Conservation (phyloP, 495 filamentous ascomycete species). For the Cercophora scortea region DNA sequence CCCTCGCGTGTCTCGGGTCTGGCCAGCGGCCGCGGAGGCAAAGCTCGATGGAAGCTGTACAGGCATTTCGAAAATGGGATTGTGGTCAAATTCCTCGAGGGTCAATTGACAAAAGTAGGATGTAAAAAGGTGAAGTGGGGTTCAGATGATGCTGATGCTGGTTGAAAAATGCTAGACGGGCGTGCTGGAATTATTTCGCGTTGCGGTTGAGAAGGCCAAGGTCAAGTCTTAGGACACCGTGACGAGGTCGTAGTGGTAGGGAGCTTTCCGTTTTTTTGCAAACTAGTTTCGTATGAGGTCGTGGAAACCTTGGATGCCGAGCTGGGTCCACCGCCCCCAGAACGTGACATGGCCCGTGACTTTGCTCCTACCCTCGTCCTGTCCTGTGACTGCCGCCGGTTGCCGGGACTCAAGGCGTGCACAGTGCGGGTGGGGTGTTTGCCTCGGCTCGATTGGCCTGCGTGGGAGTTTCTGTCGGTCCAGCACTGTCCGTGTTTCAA, state of each 20-base stretch:
- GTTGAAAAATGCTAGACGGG: constrained; percentile 3
- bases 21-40: constrained; percentile 73
- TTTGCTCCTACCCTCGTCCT: not conserved
- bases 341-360: constrained; percentile 25
- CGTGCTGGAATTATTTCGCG: constrained; percentile 4
- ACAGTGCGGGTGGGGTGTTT: not conserved
- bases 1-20: constrained; percentile 45
- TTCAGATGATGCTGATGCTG: not conserved
- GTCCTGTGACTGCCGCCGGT: too few species aligned
- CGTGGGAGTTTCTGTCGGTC: not conserved
- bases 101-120: constrained; percentile 9
- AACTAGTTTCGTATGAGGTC: constrained; percentile 21
- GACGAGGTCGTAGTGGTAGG: constrained; percentile 4
- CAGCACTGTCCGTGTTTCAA: not conserved
- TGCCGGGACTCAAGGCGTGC: not conserved
- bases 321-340: constrained; percentile 6
- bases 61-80: constrained; percentile 45
- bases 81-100: not conserved
- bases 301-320: constrained; percentile 22
- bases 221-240: constrained; percentile 1
- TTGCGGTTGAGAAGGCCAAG: constrained; percentile 1
- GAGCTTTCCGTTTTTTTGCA: constrained; percentile 19
- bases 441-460: not conserved
- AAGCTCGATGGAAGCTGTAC: constrained; percentile 76
- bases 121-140: not conserved